Base-by-base conservation (phyloP, 805 yeast genomes). In the Metschnikowia lochheadii region DNA sequence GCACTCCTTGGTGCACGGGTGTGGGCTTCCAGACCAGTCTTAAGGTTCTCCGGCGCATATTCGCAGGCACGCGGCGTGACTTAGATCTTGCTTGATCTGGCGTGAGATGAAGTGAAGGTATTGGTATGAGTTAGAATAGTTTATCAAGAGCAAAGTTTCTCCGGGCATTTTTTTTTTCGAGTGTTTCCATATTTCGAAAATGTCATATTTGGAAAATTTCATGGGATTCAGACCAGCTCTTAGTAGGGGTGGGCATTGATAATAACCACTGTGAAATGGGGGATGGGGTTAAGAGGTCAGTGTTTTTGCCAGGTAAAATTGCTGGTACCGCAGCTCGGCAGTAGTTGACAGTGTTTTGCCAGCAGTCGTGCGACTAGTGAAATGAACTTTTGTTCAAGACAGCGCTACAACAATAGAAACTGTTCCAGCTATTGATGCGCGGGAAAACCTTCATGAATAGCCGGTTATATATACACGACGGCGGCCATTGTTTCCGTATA, bases 41-140 rank as follows among this genome's bases (percentile, higher is more conserved):
- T 32, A 7, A 42, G 38, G 17, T 29, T 21, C 11, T 17, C 45
- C 20, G 31, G 23, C 45, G 45, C 45, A 18, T 20, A 13, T 42
- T 33, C 14, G 45, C 34, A 42, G 31, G 29, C 38, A 21, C 38
- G 38, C 21, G 29, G 45, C 45, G 29, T 42, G 45, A 42, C 45
- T 42, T 33, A 13, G 20, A 42, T 33, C 45, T 20, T 21, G 45
- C 45, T 42, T 32, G 26, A 37, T 37, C 26, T 37, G 33, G 32
- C 45, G 11, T 33, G 10, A 18, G 45, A 37, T 37, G 29, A 42
- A 40, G 11, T n/a, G 20, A 33, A 26, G 38, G 38, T 38, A 5
- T 11, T 5, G 6, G 32, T 23, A 10, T 23, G 15, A 6, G 5
- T 10, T 29, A 4, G 11, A 40, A 29, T 11, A 39, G n/a, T 23